Evolutionary conservation across 1,284 basidiomycete genomes (phyloP).

Genomic region (Sanghuangporus baumii): DNA sequence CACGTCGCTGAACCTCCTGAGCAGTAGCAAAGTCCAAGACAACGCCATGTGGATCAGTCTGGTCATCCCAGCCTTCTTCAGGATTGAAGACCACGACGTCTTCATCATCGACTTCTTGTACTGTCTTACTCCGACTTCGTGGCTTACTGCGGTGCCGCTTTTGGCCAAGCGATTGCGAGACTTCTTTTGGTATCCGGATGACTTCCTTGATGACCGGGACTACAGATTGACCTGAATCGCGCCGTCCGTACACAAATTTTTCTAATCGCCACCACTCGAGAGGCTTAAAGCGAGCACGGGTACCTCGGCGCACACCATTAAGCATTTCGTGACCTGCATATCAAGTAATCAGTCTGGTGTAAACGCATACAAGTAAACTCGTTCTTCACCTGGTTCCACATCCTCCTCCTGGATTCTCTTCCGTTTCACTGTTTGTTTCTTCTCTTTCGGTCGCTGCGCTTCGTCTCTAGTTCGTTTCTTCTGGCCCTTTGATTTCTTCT

Average conservation of each 20-base stretch:
- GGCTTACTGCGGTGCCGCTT: conserved; percentile 37
- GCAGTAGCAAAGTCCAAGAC: conserved; percentile 67
- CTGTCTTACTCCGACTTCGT: conserved; percentile 35
- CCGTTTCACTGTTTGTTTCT: conserved; percentile 11
- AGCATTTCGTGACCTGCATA: not conserved
- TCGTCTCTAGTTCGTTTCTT: conserved; percentile 16
- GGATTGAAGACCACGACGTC: conserved; percentile 40
- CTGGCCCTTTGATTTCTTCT: conserved; percentile 14
- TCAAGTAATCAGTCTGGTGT: not conserved
- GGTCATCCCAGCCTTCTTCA: conserved; percentile 85
- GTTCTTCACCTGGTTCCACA: conserved; percentile 3
- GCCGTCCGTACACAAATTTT: conserved; percentile 74
- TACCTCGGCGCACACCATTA: conserved; percentile 70
- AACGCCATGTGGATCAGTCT: conserved; percentile 62
- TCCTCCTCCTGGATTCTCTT: conserved; percentile 9
- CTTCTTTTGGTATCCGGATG: conserved; percentile 69
- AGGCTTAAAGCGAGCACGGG: conserved; percentile 68
- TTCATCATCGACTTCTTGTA: conserved; percentile 30
- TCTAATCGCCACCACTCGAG: conserved; percentile 95
- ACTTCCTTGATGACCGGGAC: conserved; percentile 82
- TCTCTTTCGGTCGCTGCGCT: conserved; percentile 4
- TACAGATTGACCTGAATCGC: conserved; percentile 46
- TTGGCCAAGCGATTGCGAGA: conserved; percentile 48
- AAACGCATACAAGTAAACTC: not conserved
- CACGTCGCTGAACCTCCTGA: conserved; percentile 65